Conservation (phyloP, 192 early-diverging fungal genomes). For the Rhizoclosmatium globosum region DNA sequence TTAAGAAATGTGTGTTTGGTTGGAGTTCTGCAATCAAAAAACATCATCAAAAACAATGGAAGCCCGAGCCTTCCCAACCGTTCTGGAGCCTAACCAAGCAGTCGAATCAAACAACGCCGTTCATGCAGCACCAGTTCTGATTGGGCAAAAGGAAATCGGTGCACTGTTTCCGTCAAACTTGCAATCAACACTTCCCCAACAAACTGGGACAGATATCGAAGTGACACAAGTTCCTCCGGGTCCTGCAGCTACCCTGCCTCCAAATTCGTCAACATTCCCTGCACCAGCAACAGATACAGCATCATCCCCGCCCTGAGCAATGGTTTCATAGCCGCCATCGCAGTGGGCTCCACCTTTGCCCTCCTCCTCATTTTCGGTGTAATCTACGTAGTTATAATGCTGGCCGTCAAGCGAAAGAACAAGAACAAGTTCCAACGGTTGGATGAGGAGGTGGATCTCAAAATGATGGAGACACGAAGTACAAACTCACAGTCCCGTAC, state of each 20-base stretch:
- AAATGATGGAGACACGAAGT: neutral
- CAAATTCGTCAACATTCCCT: neutral
- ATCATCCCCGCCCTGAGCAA: no score
- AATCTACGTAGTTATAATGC: neutral
- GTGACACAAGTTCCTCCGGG: neutral
- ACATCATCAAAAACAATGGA: no score
- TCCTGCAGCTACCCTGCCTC: neutral
- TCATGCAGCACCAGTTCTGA: neutral
- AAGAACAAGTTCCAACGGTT: neutral
- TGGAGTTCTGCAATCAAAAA: no score
- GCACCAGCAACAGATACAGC: neutral
- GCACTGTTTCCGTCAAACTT: neutral
- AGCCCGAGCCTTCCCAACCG: no score
- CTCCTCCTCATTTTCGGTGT: neutral
- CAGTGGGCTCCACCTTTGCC: neutral
- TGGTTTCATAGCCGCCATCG: neutral
- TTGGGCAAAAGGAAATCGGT: neutral
- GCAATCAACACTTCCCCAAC: neutral
- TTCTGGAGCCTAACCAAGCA: neutral
- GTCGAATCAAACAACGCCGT: neutral
- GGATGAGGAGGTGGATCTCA: neutral
- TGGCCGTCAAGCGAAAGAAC: neutral
- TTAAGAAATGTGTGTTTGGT: no score
- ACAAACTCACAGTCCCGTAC: neutral
- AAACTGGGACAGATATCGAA: neutral